These are phyloP conservation scores for Fomes fomentarius DNA, from an alignment of 1,284 basidiomycete species.

Conservation along the genomic window DNA sequence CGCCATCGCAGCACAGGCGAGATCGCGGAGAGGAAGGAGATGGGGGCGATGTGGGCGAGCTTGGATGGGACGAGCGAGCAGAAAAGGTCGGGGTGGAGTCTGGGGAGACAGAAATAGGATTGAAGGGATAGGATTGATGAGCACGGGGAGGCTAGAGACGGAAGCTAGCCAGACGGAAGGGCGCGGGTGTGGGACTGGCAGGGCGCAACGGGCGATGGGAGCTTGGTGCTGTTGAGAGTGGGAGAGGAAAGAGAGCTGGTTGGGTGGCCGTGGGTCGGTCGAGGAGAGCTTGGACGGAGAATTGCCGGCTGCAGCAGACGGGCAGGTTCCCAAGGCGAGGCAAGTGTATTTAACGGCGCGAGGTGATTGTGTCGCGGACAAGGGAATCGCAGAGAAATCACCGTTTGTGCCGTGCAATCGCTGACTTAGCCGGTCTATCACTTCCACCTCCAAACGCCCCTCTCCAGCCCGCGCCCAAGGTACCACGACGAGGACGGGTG, in stretches of 20 bases:
- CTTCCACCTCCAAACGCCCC: too few relatives aligned
- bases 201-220: background rate
- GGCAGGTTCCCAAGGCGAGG: slow-evolving; percentile 26
- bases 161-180: slow-evolving; percentile 5
- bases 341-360: slow-evolving; percentile 15
- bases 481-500: too few relatives aligned
- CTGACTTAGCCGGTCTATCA: background rate
- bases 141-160: background rate
- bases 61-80: background rate
- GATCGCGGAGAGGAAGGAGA: background rate
- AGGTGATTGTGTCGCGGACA: slow-evolving; percentile 16
- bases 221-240: background rate
- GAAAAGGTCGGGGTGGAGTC: background rate
- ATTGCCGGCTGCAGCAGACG: slow-evolving; percentile 30
- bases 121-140: background rate
- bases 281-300: slow-evolving; percentile 26
- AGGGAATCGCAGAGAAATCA: slow-evolving; percentile 31
- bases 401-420: slow-evolving; percentile 20
- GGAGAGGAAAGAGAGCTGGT: background rate
- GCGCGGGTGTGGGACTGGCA: slow-evolving; percentile 7
- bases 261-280: background rate
- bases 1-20: slow-evolving; percentile 17
- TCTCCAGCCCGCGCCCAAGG: background rate
- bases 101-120: background rate
- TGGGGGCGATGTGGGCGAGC: background rate